A percentile compares a stretch with the other conserved stretches of the same genome.
phyloP scores from a whole-genome alignment of 2,329 filamentous ascomycete species.

The Botrytis sinoallii region DNA sequence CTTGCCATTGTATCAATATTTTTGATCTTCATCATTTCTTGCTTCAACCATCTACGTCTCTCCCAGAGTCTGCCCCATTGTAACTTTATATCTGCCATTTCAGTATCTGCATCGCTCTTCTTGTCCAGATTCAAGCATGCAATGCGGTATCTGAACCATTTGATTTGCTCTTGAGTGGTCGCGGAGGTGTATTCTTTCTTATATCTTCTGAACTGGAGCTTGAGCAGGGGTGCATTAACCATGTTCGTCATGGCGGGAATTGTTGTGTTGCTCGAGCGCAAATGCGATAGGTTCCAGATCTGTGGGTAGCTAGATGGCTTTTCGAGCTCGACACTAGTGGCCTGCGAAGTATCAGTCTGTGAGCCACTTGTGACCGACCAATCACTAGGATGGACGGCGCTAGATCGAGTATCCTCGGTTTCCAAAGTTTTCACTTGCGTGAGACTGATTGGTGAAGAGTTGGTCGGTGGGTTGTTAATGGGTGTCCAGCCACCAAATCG shows the following conservation, averaged over 20 bases:
- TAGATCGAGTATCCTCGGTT: background rate
- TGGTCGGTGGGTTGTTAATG: background rate
- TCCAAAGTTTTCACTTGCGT: background rate
- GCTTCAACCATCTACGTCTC: conserved; percentile 13
- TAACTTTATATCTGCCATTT: background rate
- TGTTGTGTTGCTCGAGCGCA: background rate
- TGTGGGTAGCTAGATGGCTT: background rate
- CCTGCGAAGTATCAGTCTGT: background rate
- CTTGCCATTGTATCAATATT: background rate
- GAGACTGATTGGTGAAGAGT: background rate
- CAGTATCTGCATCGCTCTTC: background rate
- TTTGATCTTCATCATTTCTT: conserved; percentile 10
- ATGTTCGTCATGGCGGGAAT: background rate
- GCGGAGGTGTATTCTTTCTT: conserved; percentile 7
- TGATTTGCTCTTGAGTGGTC: background rate
- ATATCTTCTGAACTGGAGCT: background rate
- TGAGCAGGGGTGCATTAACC: background rate
- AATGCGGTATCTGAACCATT: background rate
- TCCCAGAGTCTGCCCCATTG: background rate
- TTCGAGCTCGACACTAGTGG: background rate
- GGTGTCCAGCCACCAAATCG: background rate
- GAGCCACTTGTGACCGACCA: background rate
- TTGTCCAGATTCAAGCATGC: background rate
- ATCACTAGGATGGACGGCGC: background rate
- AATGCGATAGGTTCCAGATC: background rate